phyloP scores from a whole-genome alignment of 2,329 filamentous ascomycete species.

The Phialophora macrospora region DNA sequence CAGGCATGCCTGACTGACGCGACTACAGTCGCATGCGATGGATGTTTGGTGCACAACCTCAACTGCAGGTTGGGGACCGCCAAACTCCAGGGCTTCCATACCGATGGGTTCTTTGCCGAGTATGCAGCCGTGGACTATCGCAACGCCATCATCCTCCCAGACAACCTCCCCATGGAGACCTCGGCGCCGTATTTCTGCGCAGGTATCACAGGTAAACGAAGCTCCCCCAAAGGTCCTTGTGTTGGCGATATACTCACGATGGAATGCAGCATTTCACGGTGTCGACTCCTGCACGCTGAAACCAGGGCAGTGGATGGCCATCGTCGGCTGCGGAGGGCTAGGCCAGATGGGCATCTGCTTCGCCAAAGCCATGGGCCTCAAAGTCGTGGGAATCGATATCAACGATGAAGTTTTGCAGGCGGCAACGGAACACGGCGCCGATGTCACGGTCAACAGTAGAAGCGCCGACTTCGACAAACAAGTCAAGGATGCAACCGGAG shows the following conservation, averaged over 20 bases:
- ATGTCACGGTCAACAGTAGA: background rate
- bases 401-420: slow-evolving; percentile 38
- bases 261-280: slow-evolving; percentile 18
- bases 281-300: slow-evolving; percentile 17
- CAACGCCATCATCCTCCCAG: background rate
- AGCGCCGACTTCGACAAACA: background rate
- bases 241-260: background rate
- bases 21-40: background rate
- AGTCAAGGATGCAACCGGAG: slow-evolving; percentile 35
- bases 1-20: background rate
- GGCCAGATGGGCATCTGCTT: slow-evolving; percentile 42
- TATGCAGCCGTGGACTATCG: background rate
- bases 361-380: slow-evolving; percentile 37
- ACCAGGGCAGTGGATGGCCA: slow-evolving; percentile 36
- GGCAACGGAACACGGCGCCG: background rate
- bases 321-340: slow-evolving; percentile 38
- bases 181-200: background rate
- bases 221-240: background rate
- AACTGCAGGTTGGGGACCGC: background rate
- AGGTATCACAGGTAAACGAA: background rate
- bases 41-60: background rate
- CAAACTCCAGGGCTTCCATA: background rate
- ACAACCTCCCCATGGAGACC: background rate
- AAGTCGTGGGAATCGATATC: slow-evolving; percentile 24
- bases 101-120: background rate